These are phyloP conservation scores for Pythium oligandrum DNA, from an alignment of 352 stramenopile genomes.

Conservation along the genomic window DNA sequence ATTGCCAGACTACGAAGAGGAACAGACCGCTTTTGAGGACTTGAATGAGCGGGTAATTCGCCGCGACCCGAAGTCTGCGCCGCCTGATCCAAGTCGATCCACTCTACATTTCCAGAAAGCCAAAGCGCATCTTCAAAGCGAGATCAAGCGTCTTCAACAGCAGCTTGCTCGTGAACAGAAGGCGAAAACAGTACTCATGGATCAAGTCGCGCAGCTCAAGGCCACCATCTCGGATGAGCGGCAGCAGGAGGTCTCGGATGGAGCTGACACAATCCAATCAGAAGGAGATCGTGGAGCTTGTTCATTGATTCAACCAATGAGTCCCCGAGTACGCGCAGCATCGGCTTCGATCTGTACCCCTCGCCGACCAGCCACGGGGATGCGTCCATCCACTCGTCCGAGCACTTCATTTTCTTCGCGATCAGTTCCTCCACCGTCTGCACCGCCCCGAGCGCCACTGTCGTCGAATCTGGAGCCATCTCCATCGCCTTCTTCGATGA, in stretches of 20 bases:
- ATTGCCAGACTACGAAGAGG: constrained; percentile 24
- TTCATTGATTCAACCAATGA: constrained; percentile 8
- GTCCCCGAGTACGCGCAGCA: constrained; percentile 21
- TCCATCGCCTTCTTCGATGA: background rate
- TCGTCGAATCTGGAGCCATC: background rate
- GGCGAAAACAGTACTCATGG: constrained; percentile 36
- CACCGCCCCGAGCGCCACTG: constrained; percentile 19
- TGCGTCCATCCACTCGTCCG: constrained; percentile 18
- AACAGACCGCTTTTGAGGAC: constrained; percentile 34
- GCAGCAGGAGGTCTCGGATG: background rate
- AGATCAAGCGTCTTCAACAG: constrained; percentile 60
- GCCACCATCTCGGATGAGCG: background rate
- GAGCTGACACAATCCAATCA: background rate
- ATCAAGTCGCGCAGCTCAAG: constrained; percentile 38
- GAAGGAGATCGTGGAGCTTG: background rate
- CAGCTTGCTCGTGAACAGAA: constrained; percentile 50
- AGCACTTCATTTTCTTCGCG: constrained; percentile 19
- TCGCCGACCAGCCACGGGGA: constrained; percentile 1
- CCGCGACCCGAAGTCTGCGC: background rate
- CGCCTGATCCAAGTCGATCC: background rate
- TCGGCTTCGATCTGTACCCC: constrained; percentile 30
- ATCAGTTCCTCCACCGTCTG: constrained; percentile 10
- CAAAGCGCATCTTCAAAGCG: constrained; percentile 53
- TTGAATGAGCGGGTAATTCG: constrained; percentile 22
- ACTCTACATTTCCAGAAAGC: constrained; percentile 26